These are phyloP conservation scores for Metschnikowia picachoensis DNA, from an alignment of 805 yeast species.

Conservation along the genomic window DNA sequence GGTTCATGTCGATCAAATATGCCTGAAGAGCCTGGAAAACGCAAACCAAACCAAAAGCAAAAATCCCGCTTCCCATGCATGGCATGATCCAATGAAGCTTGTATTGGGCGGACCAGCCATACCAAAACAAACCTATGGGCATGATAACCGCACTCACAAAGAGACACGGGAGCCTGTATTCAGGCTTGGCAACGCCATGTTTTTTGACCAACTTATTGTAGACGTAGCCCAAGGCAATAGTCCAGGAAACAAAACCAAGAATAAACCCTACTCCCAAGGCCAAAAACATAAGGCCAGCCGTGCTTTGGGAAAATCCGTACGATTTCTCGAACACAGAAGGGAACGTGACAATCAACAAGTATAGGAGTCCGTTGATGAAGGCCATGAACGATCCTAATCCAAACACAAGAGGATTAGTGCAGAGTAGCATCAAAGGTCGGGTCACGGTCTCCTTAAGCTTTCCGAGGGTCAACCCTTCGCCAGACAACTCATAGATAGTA, in stretches of 20 bases:
- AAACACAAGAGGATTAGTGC: conserved; percentile 35
- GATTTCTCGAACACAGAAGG: conserved; percentile 28
- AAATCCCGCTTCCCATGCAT: conserved; percentile 32
- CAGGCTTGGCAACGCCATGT: conserved; percentile 37
- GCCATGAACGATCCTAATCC: conserved; percentile 42
- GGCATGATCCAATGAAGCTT: conserved; percentile 39
- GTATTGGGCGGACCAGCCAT: conserved; percentile 38
- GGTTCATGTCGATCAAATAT: conserved; percentile 39
- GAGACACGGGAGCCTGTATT: conserved; percentile 35
- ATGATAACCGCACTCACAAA: conserved; percentile 30
- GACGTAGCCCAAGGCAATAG: conserved; percentile 23
- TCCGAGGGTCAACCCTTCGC: conserved; percentile 23
- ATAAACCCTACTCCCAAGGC: conserved; percentile 38
- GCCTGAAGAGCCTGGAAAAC: conserved; percentile 37
- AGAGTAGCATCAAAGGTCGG: conserved; percentile 32
- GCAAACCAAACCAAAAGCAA: conserved; percentile 35
- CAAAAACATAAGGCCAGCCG: conserved; percentile 35
- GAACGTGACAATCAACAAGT: conserved; percentile 38
- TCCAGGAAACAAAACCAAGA: conserved; percentile 32
- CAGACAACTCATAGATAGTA: conserved; percentile 35
- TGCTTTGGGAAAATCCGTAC: conserved; percentile 32
- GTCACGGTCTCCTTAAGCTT: conserved; percentile 24
- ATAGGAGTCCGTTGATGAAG: conserved; percentile 39
- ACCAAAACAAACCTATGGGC: conserved; percentile 37
- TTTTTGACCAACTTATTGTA: conserved; percentile 22